These are phyloP conservation scores for Cladobotryum mycophilum DNA, from an alignment of 2,329 filamentous ascomycete species.

Conservation along the genomic window DNA sequence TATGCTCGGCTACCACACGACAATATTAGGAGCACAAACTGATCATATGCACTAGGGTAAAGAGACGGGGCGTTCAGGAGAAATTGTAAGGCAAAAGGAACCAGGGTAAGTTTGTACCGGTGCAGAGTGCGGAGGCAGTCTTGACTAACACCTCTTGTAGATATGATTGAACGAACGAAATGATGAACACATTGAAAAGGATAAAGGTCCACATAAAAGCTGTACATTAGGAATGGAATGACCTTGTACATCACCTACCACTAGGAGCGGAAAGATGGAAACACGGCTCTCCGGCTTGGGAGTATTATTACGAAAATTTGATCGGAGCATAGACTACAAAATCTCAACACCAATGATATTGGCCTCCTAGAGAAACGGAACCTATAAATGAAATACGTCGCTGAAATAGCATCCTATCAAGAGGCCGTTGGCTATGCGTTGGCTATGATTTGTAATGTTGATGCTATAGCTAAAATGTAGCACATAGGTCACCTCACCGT, in stretches of 20 bases:
- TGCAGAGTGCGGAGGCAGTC: neutral
- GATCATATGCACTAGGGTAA: slow-evolving; percentile 49
- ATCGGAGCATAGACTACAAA: slow-evolving; percentile 10
- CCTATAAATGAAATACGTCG: neutral
- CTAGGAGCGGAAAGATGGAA: slow-evolving; percentile 3
- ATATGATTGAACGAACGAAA: slow-evolving; percentile 3
- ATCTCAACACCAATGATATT: slow-evolving; percentile 10
- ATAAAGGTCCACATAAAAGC: neutral
- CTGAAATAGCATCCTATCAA: too few relatives aligned
- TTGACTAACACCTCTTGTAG: slow-evolving; percentile 1
- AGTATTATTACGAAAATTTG: slow-evolving; percentile 10
- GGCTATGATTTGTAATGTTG: too few relatives aligned
- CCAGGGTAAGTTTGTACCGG: slow-evolving; percentile 53
- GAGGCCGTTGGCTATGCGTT: too few relatives aligned
- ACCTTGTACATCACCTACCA: slow-evolving; percentile 10
- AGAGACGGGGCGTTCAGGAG: slow-evolving; percentile 59
- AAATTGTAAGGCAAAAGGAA: slow-evolving; percentile 70
- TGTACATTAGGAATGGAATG: neutral
- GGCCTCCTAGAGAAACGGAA: neutral
- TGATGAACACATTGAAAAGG: neutral
- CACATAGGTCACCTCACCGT: too few relatives aligned
- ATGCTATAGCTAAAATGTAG: too few relatives aligned
- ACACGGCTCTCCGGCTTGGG: slow-evolving; percentile 9
- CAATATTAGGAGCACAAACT: neutral
- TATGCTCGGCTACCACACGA: slow-evolving; percentile 28